phyloP scores from a whole-genome alignment of 2,329 filamentous ascomycete genomes.

The Zalaria obscura region DNA sequence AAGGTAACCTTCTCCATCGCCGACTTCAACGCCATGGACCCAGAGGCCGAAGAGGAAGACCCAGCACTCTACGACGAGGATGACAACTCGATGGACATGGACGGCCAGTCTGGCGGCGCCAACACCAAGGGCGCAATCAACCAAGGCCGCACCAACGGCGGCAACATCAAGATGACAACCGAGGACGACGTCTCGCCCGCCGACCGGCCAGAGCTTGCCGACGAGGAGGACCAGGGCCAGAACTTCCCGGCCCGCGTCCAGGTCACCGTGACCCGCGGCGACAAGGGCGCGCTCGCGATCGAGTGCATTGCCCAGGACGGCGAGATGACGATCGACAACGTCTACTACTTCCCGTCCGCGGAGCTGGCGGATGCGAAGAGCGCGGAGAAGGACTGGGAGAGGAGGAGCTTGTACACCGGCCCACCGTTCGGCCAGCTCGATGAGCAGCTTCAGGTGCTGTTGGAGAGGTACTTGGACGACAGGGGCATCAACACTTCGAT shows the following conservation, averaged over 20 bases:
- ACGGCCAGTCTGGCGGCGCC: constrained; percentile 39
- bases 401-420: constrained; percentile 71
- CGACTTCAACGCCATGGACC: constrained; percentile 47
- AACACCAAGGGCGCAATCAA: constrained; percentile 43
- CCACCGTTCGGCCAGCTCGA: constrained; percentile 90
- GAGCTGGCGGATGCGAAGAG: constrained; percentile 62
- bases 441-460: constrained; percentile 81
- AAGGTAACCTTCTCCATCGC: constrained; percentile 73
- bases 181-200: constrained; percentile 43
- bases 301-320: constrained; percentile 80
- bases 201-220: constrained; percentile 42
- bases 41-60: constrained; percentile 11
- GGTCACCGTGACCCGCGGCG: constrained; percentile 77
- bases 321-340: constrained; percentile 73
- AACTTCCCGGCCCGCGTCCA: constrained; percentile 71
- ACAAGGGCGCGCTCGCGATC: constrained; percentile 72
- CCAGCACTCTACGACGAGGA: constrained; percentile 18
- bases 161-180: constrained; percentile 39
- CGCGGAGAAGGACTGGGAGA: constrained; percentile 54
- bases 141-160: constrained; percentile 33
- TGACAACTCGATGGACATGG: constrained; percentile 21
- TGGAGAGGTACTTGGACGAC: constrained; percentile 92
- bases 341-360: constrained; percentile 72
- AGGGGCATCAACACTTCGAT: constrained; percentile 77
- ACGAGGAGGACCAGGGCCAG: constrained; percentile 40